A percentile compares a stretch with the other conserved stretches of the same genome.
These are phyloP conservation scores for Bothriochloa decipiens DNA, from an alignment of 176 grass and related monocot genomes.

Conservation along the genomic window DNA sequence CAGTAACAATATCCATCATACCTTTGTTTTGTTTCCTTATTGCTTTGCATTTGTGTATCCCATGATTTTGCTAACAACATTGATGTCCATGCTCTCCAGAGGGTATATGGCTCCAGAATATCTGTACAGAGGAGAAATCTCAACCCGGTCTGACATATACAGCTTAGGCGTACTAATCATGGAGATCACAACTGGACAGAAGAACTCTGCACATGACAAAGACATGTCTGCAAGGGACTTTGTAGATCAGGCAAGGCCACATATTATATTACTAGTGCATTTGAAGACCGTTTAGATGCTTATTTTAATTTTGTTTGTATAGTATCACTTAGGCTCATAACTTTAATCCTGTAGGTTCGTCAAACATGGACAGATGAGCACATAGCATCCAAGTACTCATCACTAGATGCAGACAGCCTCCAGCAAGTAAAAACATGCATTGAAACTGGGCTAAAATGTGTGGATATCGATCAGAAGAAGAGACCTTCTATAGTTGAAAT, in stretches of 20 bases:
- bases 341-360: not conserved
- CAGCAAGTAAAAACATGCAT: constrained; percentile 3
- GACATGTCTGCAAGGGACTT: not conserved
- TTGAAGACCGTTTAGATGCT: no score
- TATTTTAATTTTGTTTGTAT: not conserved
- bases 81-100: not conserved
- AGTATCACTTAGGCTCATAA: not conserved
- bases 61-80: not conserved
- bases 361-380: not conserved
- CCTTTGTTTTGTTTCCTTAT: not conserved
- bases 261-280: not conserved
- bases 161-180: not conserved
- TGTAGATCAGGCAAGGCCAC: not conserved
- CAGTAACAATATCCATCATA: not conserved
- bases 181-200: not conserved
- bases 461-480: not conserved
- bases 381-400: not conserved
- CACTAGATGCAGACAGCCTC: not conserved
- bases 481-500: not conserved
- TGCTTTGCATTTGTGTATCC: not conserved
- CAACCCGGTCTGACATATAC: not conserved
- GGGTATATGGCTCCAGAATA: constrained; percentile 28
- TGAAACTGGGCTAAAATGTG: constrained; percentile 12
- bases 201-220: not conserved
- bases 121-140: constrained; percentile 18